Conservation (phyloP, 805 yeast species). For the Lipomyces lipofer region DNA sequence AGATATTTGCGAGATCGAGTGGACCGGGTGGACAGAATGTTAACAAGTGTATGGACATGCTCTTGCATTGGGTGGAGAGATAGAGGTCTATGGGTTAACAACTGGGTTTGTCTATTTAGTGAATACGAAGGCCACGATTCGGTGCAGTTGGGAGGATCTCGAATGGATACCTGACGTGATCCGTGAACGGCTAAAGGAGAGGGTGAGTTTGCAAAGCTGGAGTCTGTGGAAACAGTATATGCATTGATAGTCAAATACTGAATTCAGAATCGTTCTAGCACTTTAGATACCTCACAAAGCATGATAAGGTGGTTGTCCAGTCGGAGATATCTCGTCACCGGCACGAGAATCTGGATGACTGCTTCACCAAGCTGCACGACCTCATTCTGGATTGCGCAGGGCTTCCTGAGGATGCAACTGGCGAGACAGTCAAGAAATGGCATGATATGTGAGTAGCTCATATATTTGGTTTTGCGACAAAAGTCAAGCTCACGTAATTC, state of each 20-base stretch:
- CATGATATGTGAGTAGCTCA: no score
- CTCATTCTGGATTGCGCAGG: slow-evolving; percentile 52
- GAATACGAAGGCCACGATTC: slow-evolving; percentile 63
- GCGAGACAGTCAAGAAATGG: slow-evolving; percentile 17
- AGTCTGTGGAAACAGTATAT: slow-evolving; percentile 16
- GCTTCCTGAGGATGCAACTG: slow-evolving; percentile 37
- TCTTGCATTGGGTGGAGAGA: not conserved
- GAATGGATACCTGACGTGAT: slow-evolving; percentile 63
- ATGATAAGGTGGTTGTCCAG: slow-evolving; percentile 58
- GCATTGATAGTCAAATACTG: no score
- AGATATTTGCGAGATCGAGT: slow-evolving; percentile 59
- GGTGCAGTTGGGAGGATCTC: slow-evolving; percentile 49
- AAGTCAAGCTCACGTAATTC: no score
- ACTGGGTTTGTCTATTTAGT: slow-evolving; percentile 27
- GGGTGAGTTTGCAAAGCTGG: slow-evolving; percentile 13
- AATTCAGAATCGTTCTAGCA: no score
- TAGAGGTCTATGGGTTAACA: not conserved
- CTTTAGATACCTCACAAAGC: slow-evolving; percentile 57
- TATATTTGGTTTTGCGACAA: no score
- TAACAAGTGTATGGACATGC: slow-evolving; percentile 56
- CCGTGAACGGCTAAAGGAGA: slow-evolving; percentile 43
- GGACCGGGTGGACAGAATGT: slow-evolving; percentile 92
- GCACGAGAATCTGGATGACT: slow-evolving; percentile 55
- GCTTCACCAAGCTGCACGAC: slow-evolving; percentile 58
- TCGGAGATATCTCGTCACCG: slow-evolving; percentile 62